These are phyloP conservation scores for Mariannaea sp. DNA, from an alignment of 2,329 filamentous ascomycete genomes.

Conservation along the genomic window DNA sequence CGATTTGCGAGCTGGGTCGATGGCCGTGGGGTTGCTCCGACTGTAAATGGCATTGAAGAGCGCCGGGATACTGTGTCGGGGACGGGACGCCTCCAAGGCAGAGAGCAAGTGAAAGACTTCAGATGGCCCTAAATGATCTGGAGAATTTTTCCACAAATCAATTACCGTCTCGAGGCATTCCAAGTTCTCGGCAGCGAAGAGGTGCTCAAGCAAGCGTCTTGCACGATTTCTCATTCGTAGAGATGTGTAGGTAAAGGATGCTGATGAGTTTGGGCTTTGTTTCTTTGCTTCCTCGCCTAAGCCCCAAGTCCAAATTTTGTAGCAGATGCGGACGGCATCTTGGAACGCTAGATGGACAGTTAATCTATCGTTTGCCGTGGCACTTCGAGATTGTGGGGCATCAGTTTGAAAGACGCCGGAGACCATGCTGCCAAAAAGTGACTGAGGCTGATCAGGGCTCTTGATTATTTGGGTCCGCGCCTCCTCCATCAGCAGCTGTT, in stretches of 20 bases:
- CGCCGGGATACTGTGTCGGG: constrained; percentile 88
- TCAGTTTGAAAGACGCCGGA: constrained; percentile 88
- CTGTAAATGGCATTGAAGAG: constrained; percentile 97
- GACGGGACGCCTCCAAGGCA: constrained; percentile 86
- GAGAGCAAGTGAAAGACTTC: constrained; percentile 86
- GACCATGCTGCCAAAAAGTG: constrained; percentile 94
- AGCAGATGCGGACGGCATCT: constrained; percentile 90
- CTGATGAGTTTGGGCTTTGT: constrained; percentile 70
- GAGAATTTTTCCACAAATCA: constrained; percentile 73
- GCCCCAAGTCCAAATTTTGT: constrained; percentile 94
- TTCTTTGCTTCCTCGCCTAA: constrained; percentile 61
- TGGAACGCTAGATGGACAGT: constrained; percentile 97
- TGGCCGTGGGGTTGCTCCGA: constrained; percentile 79
- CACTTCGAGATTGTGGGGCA: constrained; percentile 73
- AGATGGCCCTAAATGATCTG: constrained; percentile 53
- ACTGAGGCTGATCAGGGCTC: constrained; percentile 79
- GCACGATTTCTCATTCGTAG: constrained; percentile 89
- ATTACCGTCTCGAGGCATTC: constrained; percentile 93
- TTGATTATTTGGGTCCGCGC: constrained; percentile 70
- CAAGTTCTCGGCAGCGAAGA: constrained; percentile 88
- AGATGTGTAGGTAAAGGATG: constrained; percentile 90
- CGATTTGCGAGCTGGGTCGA: constrained; percentile 82
- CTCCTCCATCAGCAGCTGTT: constrained; percentile 78
- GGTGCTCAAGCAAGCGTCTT: constrained; percentile 84
- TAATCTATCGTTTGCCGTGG: constrained; percentile 89